phyloP scores from a whole-genome alignment of 345 rosid genomes.

The Eutrema heterophyllum region DNA sequence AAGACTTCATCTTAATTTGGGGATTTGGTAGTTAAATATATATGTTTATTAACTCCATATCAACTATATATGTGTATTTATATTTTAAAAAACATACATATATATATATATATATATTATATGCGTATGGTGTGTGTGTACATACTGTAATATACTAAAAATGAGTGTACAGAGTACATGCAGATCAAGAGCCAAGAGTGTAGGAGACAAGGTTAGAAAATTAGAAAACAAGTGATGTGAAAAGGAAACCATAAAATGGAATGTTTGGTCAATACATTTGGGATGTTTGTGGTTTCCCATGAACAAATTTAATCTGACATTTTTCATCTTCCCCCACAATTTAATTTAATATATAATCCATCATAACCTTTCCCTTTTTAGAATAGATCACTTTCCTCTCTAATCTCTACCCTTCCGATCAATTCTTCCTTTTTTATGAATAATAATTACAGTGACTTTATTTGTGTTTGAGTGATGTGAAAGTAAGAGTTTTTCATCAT shows the following conservation, averaged over 20 bases:
- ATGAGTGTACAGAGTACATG: conserved; percentile 7
- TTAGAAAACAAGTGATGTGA: conserved; percentile 17
- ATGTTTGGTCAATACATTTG: conserved; percentile 35
- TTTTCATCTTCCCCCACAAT: conserved; percentile 22
- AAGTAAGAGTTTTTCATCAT: conserved; percentile 12
- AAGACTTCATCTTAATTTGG: not conserved
- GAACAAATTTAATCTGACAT: conserved; percentile 31
- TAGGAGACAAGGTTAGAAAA: conserved; percentile 27
- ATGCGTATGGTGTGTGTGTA: too few relatives aligned
- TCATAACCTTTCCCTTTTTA: conserved; percentile 30
- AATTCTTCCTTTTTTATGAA: conserved; percentile 17
- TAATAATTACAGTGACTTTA: conserved; percentile 17
- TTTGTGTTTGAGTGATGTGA: conserved; percentile 28
- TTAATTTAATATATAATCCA: not conserved
- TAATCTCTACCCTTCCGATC: conserved; percentile 24
- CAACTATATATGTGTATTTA: not conserved
- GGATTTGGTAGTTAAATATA: not conserved
- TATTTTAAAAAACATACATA: not conserved
- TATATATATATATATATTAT: not conserved
- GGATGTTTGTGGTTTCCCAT: conserved; percentile 34
- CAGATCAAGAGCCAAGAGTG: conserved; percentile 30
- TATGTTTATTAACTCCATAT: not conserved
- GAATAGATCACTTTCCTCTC: conserved; percentile 25
- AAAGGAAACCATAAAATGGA: conserved; percentile 30
- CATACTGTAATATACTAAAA: not conserved